Base-by-base conservation (phyloP, 1,284 basidiomycete species). In the Mycena sp. region DNA sequence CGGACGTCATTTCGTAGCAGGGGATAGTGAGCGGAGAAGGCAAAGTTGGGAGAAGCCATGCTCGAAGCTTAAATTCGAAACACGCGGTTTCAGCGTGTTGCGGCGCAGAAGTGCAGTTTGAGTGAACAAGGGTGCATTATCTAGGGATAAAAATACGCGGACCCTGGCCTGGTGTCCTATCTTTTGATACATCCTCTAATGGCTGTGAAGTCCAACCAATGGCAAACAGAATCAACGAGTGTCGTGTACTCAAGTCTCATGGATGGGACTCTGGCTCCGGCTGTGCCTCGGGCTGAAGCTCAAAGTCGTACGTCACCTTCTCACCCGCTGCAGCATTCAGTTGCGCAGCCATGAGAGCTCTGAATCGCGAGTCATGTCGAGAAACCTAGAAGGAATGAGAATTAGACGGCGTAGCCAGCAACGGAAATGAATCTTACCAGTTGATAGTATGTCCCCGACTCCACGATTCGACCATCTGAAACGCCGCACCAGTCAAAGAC, bases 311-410 rank as follows among this genome's bases (percentile, higher is more conserved):
- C 40, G 50, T 46, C 41, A 54, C 54, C 46, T 62, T 73, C 63
- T 78, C 73, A 30, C 74, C 76, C 17, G 69, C 78, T 3, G 85
- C 83, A 23, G 90, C 85, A 58, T 81, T 85, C 37, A 96, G 79
- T 72, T 96, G 94, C 2, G 94, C 92, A 17, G 93, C 92, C 94
- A 96, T 95, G 46, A 96, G 81, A 10, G 81, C 80, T 17, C 92
- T 84, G 82, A 96, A 96, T 46, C 93, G 82, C 46, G 93, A 94
- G 69, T 88, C 85, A 57, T 81, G 80, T 29, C 81, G 82, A 60
- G 85, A 82, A 29, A 90, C 84, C 90, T 92, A 63, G 21, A 54
- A 25, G 41, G 46, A 16, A 21, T 30, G 63, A 25, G 29, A 44
- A 59, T 63, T 28, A 30, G 60, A 53, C 40, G 59, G 54, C 25